Base-by-base conservation (phyloP, 495 filamentous ascomycete genomes). In the Talaromyces trachyspermus region DNA sequence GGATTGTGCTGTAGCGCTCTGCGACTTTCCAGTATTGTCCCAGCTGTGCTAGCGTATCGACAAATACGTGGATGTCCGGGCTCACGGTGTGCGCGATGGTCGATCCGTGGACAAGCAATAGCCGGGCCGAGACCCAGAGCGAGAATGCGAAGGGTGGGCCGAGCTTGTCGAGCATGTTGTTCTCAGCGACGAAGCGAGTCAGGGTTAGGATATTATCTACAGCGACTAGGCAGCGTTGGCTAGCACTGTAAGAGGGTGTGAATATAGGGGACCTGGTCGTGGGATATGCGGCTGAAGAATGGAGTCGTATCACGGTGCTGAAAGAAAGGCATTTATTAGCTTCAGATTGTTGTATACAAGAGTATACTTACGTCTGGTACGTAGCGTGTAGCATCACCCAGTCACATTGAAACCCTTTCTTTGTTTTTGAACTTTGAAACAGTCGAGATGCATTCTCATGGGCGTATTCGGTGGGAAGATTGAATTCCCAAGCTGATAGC, bases 251-350 rank as follows among this genome's bases (percentile, higher is more conserved):
- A 5, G 85, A 90, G 2, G 88, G 85, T 0, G 84, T 86, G 66
- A 95, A 95, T 43, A 92, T 88, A 27, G 83, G 82, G 7, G 86
- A 90, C 18, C 86, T 73, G 11, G 84, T 89, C 14, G 88, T 91
- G 18, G 89, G 89, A 60, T 95, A 95, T 4, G 88, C 89, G 3
- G 89, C 88, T 3, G 86, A 91, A n/a, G 89, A 92, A 68, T 95
- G 88, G 10, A 95, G 75, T 14, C 89, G 80, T 52, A 95, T 94
- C 7, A 94, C 80, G 49, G 88, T 82, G 4, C 86, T 91, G 58
- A 25, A 18, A 24, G 12, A 70, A 63, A 50, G 63, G 0, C 8
- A 9, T 20, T 50, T 54, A 48, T 42, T 69, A 30, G 19, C n/a
- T n/a, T 49, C 23, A 52, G 11, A 29, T 23, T 19, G 11, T 5